Evolutionary conservation across 129 eudicot species (phyloP).

Genomic region (Centaurea solstitialis): DNA sequence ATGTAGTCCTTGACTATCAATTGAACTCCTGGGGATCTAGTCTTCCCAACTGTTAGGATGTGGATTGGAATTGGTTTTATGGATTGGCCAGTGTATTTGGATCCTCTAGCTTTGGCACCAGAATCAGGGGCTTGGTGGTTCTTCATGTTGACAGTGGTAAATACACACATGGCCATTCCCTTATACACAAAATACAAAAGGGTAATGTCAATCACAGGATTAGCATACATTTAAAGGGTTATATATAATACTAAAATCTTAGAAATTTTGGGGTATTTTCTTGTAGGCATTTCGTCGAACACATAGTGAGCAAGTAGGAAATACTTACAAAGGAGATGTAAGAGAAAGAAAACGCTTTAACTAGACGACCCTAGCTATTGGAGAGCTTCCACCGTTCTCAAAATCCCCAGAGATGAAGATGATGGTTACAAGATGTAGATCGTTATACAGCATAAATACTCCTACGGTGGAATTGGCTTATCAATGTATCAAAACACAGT

Average conservation of each 20-base stretch:
- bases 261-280: conserved; percentile 14
- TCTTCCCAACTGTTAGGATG: conserved; percentile 73
- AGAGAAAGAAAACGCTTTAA: not conserved
- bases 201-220: not conserved
- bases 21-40: conserved; percentile 69
- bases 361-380: not conserved
- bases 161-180: conserved; percentile 19
- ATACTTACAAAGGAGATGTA: not conserved
- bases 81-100: conserved; percentile 58
- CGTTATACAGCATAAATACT: no score
- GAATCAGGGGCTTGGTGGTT: conserved; percentile 10
- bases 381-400: no score
- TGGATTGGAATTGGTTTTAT: conserved; percentile 75
- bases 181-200: not conserved
- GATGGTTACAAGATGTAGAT: no score
- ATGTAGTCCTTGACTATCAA: conserved; percentile 71
- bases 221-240: not conserved
- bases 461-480: no score
- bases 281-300: conserved; percentile 37
- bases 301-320: conserved; percentile 15
- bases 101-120: conserved; percentile 25
- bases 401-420: no score
- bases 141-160: conserved; percentile 25
- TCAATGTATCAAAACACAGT: no score
- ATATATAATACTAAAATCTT: not conserved